Evolutionary conservation across 2,329 filamentous ascomycete genomes (phyloP), one percentile per base, ranked within the genome.

Genomic region (Cercospora zeae-maydis): DNA sequence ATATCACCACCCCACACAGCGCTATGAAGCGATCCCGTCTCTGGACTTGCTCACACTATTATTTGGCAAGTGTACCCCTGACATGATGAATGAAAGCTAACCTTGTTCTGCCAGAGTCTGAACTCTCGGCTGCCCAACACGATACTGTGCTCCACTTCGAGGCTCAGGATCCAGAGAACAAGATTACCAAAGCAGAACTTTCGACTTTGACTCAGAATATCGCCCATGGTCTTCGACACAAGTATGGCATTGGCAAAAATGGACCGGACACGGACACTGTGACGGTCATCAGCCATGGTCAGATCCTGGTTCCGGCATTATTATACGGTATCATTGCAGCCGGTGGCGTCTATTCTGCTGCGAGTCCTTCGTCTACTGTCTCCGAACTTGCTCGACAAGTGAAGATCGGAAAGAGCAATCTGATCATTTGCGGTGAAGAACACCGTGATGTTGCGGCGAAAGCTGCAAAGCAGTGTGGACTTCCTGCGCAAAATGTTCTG

Each of bases 271-370:
- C 78, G 57, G 82, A 86, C 66, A 80, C 86, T 4, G 82, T 86
- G 13, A 81, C 85, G 3, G 78, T 81, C 16, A 80, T 87, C 30
- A 84, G 82, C 0, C 81, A 81, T 0, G 85, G 85, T 1, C 82
- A 87, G 66, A 80, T 81, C 51, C 76, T 85, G 4, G 76, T 87
- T 0, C 80, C 84, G 0, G 77, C 80, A 11, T 66, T 85, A 1
- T 84, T 85, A 69, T 87, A 80, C 66, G 82, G 81, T 13, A 80
- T 86, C 58, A 77, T 88, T 51, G 85, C 83, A 3, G 84, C 84
- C 1, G 84, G 82, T 0, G 86, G 84, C 16, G 79, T 88, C 27
- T 87, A 84, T 67, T 84, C 83, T 6, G 81, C 83, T 4, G 83
- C 83, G 0, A 82, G 79, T 52, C 77, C 83, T 0, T 77, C 79